These are phyloP conservation scores for Phoenix dactylifera DNA, from an alignment of 176 grass and related monocot genomes.

Conservation along the genomic window DNA sequence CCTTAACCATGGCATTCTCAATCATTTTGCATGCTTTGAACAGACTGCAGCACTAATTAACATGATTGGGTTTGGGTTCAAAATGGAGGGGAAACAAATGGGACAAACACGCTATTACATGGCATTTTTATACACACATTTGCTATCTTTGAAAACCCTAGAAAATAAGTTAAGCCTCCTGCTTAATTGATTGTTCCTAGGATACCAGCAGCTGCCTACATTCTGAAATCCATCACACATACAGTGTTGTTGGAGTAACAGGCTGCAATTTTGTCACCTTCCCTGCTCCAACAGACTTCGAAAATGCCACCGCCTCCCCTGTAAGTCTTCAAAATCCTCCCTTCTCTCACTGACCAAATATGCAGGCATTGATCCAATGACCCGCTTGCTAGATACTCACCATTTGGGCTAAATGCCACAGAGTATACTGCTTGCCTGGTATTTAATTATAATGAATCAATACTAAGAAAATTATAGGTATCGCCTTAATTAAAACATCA, in stretches of 20 bases:
- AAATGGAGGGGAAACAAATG: no score
- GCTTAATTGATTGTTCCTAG: no score
- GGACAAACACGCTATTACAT: no score
- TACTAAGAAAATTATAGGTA: no score
- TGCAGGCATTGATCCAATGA: conserved; percentile 89
- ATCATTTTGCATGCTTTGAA: no score
- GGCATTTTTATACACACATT: no score
- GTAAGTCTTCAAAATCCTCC: conserved; percentile 74
- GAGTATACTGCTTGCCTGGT: conserved; percentile 88
- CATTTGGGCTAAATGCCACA: conserved; percentile 81
- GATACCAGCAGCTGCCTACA: conserved; percentile 21
- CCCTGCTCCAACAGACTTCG: conserved; percentile 98
- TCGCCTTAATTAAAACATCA: no score
- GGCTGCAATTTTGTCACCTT: conserved; percentile 89
- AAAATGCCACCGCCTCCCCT: conserved; percentile 90
- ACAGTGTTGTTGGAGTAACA: conserved; percentile 90
- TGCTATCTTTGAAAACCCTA: no score
- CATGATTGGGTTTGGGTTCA: no score
- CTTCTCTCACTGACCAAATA: conserved; percentile 98
- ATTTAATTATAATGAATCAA: conserved; percentile 1
- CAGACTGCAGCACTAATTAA: no score
- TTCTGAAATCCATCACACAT: conserved; percentile 89
- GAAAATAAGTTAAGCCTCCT: no score
- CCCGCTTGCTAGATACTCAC: conserved; percentile 88
- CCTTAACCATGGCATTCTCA: no score